These are phyloP conservation scores for Nicotiana rustica DNA, from an alignment of 305 asterid genomes.

Conservation along the genomic window DNA sequence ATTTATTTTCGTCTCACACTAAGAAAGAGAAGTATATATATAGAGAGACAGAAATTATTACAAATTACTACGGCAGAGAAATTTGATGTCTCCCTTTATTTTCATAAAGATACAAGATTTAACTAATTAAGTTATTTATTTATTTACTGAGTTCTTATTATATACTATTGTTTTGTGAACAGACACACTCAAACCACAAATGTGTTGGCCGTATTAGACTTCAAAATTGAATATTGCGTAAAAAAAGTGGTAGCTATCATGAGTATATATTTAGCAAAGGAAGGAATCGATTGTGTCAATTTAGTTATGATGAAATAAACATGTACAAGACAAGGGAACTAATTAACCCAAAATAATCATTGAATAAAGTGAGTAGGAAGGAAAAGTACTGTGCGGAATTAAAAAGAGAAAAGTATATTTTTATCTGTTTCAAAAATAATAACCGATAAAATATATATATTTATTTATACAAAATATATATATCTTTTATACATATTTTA, in stretches of 20 bases:
- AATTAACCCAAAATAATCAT: background rate
- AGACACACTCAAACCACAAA: background rate
- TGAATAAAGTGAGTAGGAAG: background rate
- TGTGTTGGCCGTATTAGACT: background rate
- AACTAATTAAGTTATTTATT: background rate
- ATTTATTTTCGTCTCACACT: too few species aligned
- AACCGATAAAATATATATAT: too few species aligned
- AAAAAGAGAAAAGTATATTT: too few species aligned
- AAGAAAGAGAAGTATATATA: too few species aligned
- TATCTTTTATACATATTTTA: too few species aligned
- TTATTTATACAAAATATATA: too few species aligned
- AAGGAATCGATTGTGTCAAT: background rate
- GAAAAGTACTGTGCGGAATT: background rate
- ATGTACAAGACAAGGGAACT: too few species aligned
- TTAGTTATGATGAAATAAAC: background rate
- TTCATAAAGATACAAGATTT: background rate
- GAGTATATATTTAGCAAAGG: background rate
- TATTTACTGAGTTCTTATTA: background rate
- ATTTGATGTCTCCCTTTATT: background rate
- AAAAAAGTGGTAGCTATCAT: too few species aligned
- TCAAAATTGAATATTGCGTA: background rate
- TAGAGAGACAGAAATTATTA: background rate
- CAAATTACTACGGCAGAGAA: background rate
- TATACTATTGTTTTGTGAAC: background rate
- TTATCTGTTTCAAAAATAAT: too few species aligned